Evolutionary conservation across 208 protist genomes (phyloP).

Genomic region (Crithidia fasciculata): DNA sequence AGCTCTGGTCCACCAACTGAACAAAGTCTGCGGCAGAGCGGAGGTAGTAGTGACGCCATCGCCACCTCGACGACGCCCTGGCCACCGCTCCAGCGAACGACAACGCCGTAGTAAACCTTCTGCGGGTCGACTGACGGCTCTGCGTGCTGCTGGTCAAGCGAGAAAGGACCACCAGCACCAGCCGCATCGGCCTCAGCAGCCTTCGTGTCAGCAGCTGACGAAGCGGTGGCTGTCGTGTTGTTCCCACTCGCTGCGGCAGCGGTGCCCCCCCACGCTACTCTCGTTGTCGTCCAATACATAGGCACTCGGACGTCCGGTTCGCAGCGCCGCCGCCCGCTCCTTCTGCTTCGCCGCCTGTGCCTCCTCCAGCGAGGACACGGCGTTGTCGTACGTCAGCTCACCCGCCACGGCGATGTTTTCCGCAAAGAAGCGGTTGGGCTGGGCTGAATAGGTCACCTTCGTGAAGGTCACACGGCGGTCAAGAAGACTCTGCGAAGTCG

Average conservation of each 20-base stretch:
- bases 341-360: slow-evolving; percentile 44
- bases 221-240: too few species aligned
- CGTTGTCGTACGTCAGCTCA: slow-evolving; percentile 53
- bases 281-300: slow-evolving; percentile 31
- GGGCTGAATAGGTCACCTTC: slow-evolving; percentile 68
- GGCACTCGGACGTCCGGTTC: slow-evolving; percentile 26
- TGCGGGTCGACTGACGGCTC: slow-evolving; percentile 37
- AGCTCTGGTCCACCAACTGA: slow-evolving; percentile 73
- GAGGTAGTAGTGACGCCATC: slow-evolving; percentile 77
- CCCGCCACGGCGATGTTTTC: slow-evolving; percentile 72
- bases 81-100: slow-evolving; percentile 91
- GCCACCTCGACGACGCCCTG: slow-evolving; percentile 80
- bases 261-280: background rate
- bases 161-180: background rate
- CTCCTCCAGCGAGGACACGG: slow-evolving; percentile 42
- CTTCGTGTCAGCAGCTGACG: too few species aligned
- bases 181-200: background rate
- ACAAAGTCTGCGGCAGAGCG: slow-evolving; percentile 74
- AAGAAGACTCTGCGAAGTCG: slow-evolving; percentile 70
- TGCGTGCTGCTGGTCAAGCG: background rate
- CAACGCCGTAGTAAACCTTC: slow-evolving; percentile 70
- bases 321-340: slow-evolving; percentile 32
- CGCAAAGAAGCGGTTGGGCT: slow-evolving; percentile 66
- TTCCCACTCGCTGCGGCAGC: too few species aligned
- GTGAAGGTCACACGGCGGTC: slow-evolving; percentile 66